Evolutionary conservation across 2,329 filamentous ascomycete species (phyloP).

Genomic region (Fusarium albidum): DNA sequence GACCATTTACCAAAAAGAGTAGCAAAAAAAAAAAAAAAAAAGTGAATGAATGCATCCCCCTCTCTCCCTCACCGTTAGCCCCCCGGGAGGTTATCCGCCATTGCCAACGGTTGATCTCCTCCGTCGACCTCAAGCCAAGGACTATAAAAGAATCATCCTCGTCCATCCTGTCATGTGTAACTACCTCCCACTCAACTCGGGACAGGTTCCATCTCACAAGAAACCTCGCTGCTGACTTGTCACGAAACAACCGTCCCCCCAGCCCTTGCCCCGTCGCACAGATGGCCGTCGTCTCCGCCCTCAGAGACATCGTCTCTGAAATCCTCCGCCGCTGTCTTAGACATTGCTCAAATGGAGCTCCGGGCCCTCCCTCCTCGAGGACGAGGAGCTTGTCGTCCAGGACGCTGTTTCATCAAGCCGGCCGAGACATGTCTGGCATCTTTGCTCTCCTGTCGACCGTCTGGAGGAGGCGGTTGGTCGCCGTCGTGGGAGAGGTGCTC

Average conservation of each 20-base stretch:
- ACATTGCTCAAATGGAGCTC: slow-evolving; percentile 36
- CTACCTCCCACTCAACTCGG: slow-evolving; percentile 9
- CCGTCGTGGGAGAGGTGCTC: slow-evolving; percentile 6
- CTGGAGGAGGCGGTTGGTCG: slow-evolving; percentile 29
- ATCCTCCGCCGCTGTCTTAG: slow-evolving; percentile 41
- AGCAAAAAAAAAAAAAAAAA: no score
- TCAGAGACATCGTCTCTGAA: slow-evolving; percentile 33
- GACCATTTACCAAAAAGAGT: slow-evolving; percentile 7
- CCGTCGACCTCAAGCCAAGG: slow-evolving; percentile 20
- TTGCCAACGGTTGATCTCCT: slow-evolving; percentile 5
- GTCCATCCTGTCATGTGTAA: slow-evolving; percentile 30
- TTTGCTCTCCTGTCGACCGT: slow-evolving; percentile 19
- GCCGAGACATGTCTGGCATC: slow-evolving; percentile 36
- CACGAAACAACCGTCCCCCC: no score
- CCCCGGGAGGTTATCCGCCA: slow-evolving; percentile 6
- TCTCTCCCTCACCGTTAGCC: slow-evolving; percentile 18
- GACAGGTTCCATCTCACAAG: slow-evolving; percentile 1
- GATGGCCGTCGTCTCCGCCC: slow-evolving; percentile 26
- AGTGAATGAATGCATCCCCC: not conserved
- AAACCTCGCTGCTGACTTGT: slow-evolving; percentile 14
- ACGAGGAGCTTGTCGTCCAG: slow-evolving; percentile 11
- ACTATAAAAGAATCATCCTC: slow-evolving; percentile 17
- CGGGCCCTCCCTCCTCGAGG: slow-evolving; percentile 16
- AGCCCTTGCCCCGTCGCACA: slow-evolving; percentile 28
- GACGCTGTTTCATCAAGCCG: slow-evolving; percentile 36